Conservation (phyloP, 2,329 filamentous ascomycete species). For the Neofusicoccum laricinum region DNA sequence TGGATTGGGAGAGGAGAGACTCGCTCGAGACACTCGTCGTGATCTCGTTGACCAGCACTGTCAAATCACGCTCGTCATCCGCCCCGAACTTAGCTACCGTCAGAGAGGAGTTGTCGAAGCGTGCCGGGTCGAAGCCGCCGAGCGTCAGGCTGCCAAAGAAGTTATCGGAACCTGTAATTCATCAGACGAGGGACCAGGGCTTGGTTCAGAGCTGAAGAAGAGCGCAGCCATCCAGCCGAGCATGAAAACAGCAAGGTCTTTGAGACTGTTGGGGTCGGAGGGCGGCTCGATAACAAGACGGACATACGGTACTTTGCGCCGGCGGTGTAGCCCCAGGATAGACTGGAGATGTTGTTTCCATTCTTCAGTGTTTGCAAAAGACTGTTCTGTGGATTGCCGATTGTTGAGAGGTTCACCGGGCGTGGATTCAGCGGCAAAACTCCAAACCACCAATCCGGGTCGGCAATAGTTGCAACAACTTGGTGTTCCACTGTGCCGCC, state of each 20-base stretch:
- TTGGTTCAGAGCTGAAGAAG: too few species aligned
- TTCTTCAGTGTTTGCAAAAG: neutral
- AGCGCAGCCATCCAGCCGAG: too few species aligned
- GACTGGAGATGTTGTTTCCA: conserved; percentile 27
- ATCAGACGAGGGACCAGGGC: neutral
- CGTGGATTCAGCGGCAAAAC: conserved; percentile 23
- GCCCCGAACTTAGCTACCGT: conserved; percentile 22
- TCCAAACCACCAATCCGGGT: conserved; percentile 20
- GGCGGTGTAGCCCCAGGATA: conserved; percentile 38
- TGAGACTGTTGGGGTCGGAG: too few species aligned
- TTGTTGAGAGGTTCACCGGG: neutral
- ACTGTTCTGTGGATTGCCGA: neutral
- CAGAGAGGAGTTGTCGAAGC: conserved; percentile 23
- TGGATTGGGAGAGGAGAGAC: neutral
- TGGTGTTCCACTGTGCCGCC: neutral
- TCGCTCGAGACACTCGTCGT: neutral
- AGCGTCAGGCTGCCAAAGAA: conserved; percentile 37
- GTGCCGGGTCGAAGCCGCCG: conserved; percentile 39
- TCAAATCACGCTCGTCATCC: neutral
- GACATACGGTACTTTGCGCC: conserved; percentile 27
- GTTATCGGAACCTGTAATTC: conserved; percentile 15
- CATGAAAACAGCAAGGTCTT: neutral
- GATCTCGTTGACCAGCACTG: neutral
- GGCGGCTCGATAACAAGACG: neutral
- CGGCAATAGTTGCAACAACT: neutral